These are phyloP conservation scores for Quercus engelmannii DNA, from an alignment of 306 rosid genomes.

Conservation along the genomic window DNA sequence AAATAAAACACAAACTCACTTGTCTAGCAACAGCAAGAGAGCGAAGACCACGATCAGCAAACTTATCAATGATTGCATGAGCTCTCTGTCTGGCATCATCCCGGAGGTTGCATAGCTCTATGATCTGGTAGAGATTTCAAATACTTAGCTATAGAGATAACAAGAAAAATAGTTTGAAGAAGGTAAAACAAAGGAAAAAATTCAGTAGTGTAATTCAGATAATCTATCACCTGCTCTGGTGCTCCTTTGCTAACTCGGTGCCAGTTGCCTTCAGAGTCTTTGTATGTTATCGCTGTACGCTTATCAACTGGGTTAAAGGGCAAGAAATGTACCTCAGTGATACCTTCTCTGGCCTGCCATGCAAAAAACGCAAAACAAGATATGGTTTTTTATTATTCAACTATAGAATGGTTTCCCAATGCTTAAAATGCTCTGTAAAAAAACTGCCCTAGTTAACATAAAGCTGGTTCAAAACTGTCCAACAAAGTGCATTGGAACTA, in stretches of 20 bases:
- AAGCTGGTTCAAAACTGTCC: not conserved
- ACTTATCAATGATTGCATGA: conserved; percentile 70
- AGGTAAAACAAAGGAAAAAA: not conserved
- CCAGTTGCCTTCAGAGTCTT: conserved; percentile 66
- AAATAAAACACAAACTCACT: conserved; percentile 22
- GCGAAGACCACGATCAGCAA: conserved; percentile 91
- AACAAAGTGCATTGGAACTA: not conserved
- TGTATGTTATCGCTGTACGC: conserved; percentile 90
- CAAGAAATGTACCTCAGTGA: conserved; percentile 72
- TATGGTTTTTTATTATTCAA: not conserved
- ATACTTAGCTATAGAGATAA: not conserved
- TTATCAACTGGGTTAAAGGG: conserved; percentile 94
- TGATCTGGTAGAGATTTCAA: conserved; percentile 47
- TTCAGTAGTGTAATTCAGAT: not conserved
- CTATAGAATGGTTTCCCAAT: not conserved
- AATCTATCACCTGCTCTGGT: conserved; percentile 70
- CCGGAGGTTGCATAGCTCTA: conserved; percentile 66
- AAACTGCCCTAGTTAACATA: not conserved
- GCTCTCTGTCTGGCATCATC: conserved; percentile 60
- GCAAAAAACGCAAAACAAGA: not conserved
- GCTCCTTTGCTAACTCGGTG: conserved; percentile 90
- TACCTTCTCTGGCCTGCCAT: conserved; percentile 74
- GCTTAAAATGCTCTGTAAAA: not conserved
- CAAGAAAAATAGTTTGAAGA: not conserved
- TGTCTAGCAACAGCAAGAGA: conserved; percentile 72